These are phyloP conservation scores for Pharus latifolius DNA, from an alignment of 176 grass and related monocot genomes.

Conservation along the genomic window DNA sequence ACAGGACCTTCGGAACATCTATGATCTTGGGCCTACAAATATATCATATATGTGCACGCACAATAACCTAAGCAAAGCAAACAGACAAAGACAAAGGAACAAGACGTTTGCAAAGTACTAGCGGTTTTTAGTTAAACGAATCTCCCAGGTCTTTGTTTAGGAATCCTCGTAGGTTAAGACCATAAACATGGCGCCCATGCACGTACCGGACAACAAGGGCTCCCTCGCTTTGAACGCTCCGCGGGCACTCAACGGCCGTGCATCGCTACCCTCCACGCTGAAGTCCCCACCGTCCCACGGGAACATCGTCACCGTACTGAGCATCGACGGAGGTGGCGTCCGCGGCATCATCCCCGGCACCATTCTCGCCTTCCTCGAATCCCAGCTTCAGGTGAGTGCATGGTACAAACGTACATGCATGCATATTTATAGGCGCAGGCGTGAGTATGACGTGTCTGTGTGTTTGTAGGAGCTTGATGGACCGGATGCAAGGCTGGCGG, in stretches of 20 bases:
- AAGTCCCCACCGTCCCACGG: constrained; percentile 7
- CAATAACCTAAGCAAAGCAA: no score
- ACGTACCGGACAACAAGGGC: not conserved
- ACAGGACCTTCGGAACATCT: no score
- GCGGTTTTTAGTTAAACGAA: no score
- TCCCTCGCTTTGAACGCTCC: not conserved
- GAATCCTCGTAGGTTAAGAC: not conserved
- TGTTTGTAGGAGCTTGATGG: constrained; percentile 1
- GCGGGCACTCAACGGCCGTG: not conserved
- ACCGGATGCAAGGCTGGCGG: not conserved
- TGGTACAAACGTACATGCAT: not conserved
- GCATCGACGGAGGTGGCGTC: constrained; percentile 46
- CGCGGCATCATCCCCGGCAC: constrained; percentile 47
- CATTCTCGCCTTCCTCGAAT: constrained; percentile 37
- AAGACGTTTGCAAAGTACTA: no score
- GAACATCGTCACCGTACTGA: constrained; percentile 26
- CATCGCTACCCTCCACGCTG: not conserved
- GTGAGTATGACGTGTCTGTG: no score
- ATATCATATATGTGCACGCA: no score
- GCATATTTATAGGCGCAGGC: not conserved
- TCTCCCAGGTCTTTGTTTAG: not conserved
- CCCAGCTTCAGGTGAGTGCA: constrained; percentile 25
- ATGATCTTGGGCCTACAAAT: no score
- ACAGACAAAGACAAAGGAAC: no score
- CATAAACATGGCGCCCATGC: not conserved